Percentiles rank a stretch among this genome's conserved stretches.
Conservation (phyloP, 2,329 filamentous ascomycete species). For the Trichophyton simii region DNA sequence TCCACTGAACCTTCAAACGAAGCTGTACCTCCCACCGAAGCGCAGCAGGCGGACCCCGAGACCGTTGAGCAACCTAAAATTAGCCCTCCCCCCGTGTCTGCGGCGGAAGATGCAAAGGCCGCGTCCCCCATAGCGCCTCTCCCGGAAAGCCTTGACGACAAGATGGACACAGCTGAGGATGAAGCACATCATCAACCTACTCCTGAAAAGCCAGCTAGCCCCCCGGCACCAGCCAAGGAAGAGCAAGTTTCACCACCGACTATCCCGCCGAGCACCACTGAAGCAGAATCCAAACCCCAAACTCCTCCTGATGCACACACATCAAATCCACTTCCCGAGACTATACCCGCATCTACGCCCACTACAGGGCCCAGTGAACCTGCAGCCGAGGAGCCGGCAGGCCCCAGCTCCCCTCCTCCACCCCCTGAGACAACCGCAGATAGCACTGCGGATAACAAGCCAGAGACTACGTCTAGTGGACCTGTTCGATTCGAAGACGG, state of each 20-base stretch:
- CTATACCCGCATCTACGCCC: neutral
- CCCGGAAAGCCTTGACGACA: neutral
- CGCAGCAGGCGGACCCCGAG: neutral
- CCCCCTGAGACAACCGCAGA: neutral
- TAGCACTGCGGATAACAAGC: neutral
- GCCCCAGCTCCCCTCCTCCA: neutral
- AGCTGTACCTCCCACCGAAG: neutral
- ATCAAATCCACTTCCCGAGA: neutral
- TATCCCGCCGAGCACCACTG: neutral
- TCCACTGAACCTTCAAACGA: neutral
- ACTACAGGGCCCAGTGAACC: neutral
- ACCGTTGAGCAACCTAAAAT: neutral
- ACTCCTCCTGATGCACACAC: neutral
- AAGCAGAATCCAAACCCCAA: neutral
- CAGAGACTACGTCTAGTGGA: neutral
- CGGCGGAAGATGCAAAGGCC: neutral
- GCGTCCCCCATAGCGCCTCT: neutral
- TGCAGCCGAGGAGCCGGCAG: neutral
- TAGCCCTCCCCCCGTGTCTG: neutral
- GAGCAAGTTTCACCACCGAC: neutral
- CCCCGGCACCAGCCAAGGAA: neutral
- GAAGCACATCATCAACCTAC: neutral
- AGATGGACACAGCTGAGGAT: neutral
- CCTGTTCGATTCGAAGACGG: slow-evolving; percentile 20
- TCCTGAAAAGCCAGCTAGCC: neutral